These are phyloP conservation scores for Amanita inopinata DNA, from an alignment of 768 basidiomycete species.

Conservation along the genomic window DNA sequence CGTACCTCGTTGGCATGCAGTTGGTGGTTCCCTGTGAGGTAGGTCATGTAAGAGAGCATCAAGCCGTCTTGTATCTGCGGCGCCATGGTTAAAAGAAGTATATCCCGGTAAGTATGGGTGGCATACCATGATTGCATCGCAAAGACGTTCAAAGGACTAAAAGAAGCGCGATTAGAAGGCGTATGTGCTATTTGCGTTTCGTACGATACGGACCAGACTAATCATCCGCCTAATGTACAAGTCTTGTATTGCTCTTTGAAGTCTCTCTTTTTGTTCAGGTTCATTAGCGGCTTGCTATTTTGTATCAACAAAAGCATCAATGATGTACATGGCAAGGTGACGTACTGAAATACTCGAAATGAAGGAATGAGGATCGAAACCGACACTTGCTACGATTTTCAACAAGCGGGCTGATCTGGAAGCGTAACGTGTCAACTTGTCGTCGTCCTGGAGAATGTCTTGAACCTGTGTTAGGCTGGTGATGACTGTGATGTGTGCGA, in stretches of 20 bases:
- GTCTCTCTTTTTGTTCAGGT: neutral
- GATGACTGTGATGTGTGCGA: too few species aligned
- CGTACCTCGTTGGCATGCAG: slow-evolving; percentile 4
- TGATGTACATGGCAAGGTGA: neutral
- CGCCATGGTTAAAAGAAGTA: neutral
- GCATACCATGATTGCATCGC: slow-evolving; percentile 7
- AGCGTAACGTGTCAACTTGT: neutral
- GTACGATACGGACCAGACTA: neutral
- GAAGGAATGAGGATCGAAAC: slow-evolving; percentile 2
- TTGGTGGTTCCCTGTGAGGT: neutral
- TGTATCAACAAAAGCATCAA: neutral
- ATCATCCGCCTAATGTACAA: slow-evolving; percentile 2
- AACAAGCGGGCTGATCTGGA: slow-evolving; percentile 1
- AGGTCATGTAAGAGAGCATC: neutral
- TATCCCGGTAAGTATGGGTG: neutral
- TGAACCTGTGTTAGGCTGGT: neutral
- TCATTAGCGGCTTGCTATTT: neutral
- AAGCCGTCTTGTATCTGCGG: slow-evolving; percentile 4
- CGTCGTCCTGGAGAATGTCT: slow-evolving; percentile 4
- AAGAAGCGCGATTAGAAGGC: neutral
- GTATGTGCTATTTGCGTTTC: neutral
- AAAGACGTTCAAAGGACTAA: slow-evolving; percentile 7
- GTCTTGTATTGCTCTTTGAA: neutral
- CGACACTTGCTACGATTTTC: neutral
- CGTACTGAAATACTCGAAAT: neutral